phyloP scores from a whole-genome alignment of 1,284 basidiomycete species.

The Microbotryum silenes-acaulis region DNA sequence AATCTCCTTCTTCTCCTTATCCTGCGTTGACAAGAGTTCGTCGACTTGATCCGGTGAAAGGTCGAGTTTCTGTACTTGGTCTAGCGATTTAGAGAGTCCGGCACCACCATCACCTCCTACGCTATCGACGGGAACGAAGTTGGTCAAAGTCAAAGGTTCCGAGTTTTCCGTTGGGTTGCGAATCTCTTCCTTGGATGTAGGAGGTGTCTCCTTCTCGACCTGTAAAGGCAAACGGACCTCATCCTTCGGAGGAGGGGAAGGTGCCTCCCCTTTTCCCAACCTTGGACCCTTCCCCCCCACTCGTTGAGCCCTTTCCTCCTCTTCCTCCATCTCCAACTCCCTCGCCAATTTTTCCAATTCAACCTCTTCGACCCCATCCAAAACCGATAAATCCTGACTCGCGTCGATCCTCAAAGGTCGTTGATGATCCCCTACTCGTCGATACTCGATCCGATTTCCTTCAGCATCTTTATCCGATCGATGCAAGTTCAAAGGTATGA shows the following conservation, averaged over 20 bases:
- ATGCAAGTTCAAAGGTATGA: no score
- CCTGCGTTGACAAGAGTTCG: background rate
- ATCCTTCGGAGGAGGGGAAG: conserved; percentile 8
- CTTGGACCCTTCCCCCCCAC: background rate
- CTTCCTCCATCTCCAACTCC: conserved; percentile 22
- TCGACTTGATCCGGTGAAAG: conserved; percentile 3
- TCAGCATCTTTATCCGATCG: no score
- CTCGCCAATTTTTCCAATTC: conserved; percentile 20
- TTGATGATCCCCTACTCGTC: background rate
- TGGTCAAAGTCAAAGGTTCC: no score
- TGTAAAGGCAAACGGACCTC: no score
- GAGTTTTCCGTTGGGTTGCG: no score
- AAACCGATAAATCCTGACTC: no score
- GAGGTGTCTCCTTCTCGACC: no score
- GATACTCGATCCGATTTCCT: no score
- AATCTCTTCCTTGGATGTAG: no score
- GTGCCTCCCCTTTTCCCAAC: background rate
- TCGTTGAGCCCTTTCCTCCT: conserved; percentile 6
- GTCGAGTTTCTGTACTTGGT: conserved; percentile 11
- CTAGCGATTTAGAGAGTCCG: conserved; percentile 11
- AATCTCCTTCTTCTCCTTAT: conserved; percentile 2
- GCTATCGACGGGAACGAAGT: no score
- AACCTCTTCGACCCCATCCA: conserved; percentile 21
- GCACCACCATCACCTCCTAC: conserved; percentile 24
- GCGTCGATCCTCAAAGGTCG: conserved; percentile 17